Percentiles rank a stretch among this genome's conserved stretches.
Evolutionary conservation across 768 basidiomycete species (phyloP).

Genomic region (Strobilomyces dryophilus): DNA sequence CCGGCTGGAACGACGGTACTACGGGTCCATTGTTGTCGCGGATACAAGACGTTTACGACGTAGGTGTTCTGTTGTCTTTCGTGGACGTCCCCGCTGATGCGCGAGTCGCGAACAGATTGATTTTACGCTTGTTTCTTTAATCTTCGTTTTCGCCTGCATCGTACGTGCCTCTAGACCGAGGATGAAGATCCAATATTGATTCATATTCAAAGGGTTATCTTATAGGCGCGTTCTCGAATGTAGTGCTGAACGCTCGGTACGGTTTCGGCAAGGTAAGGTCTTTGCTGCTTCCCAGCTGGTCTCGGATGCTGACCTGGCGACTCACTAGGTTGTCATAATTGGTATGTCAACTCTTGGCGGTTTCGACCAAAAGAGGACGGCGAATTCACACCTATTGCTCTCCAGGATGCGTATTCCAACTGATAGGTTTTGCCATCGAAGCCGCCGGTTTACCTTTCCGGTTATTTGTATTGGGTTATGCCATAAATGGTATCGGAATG

Average conservation of each 20-base stretch:
- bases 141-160: conserved; percentile 39
- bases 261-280: conserved; percentile 32
- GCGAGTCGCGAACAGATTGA: conserved; percentile 26
- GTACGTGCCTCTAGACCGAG: conserved; percentile 20
- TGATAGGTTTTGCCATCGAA: conserved; percentile 33
- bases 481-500: conserved; percentile 36
- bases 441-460: conserved; percentile 44
- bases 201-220: conserved; percentile 26
- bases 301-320: background rate
- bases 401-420: conserved; percentile 28
- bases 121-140: conserved; percentile 38
- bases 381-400: background rate
- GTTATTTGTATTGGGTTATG: conserved; percentile 38
- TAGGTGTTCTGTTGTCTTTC: conserved; percentile 10
- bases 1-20: conserved; percentile 17
- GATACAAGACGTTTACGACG: conserved; percentile 30
- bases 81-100: background rate
- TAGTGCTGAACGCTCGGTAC: conserved; percentile 24
- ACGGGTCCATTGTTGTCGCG: conserved; percentile 9
- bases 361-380: background rate
- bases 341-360: conserved; percentile 12
- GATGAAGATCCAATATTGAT: background rate
- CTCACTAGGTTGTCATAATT: conserved; percentile 24
- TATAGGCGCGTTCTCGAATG: conserved; percentile 32
- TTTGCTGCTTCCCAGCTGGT: background rate